phyloP scores from a whole-genome alignment of 331 rosid genomes.

The Arachis monticola region DNA sequence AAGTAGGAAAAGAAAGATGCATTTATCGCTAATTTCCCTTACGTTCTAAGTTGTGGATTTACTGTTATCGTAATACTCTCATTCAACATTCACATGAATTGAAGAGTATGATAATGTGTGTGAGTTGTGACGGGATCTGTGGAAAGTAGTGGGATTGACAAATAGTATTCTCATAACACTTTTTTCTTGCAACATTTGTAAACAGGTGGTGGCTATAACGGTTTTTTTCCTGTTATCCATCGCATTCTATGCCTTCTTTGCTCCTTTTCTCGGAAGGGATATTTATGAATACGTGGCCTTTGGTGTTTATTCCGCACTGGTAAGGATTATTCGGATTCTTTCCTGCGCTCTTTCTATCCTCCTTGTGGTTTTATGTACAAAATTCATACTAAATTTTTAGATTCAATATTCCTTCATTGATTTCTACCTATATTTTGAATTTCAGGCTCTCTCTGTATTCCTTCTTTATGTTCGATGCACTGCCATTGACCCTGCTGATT shows the following conservation, averaged over 20 bases:
- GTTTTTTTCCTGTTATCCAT: constrained; percentile 76
- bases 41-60: background rate
- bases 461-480: constrained; percentile 81
- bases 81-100: background rate
- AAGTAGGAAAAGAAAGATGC: background rate
- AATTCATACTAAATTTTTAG: background rate
- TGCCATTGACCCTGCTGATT: constrained; percentile 84
- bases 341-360: background rate
- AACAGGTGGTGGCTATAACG: constrained; percentile 83
- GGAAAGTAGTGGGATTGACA: constrained; percentile 5
- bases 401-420: constrained; percentile 16
- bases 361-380: background rate
- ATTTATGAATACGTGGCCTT: constrained; percentile 65
- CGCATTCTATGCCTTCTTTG: constrained; percentile 81
- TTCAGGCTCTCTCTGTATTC: constrained; percentile 74
- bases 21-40: background rate
- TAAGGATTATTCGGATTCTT: constrained; percentile 40
- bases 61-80: constrained; percentile 7
- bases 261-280: constrained; percentile 71
- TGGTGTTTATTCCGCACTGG: constrained; percentile 74
- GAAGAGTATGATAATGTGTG: constrained; percentile 19
- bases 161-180: constrained; percentile 19
- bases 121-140: background rate
- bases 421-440: constrained; percentile 27
- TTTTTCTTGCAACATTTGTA: constrained; percentile 29